Conservation (phyloP, 192 early-diverging fungal species). For the Coemansia sp. region DNA sequence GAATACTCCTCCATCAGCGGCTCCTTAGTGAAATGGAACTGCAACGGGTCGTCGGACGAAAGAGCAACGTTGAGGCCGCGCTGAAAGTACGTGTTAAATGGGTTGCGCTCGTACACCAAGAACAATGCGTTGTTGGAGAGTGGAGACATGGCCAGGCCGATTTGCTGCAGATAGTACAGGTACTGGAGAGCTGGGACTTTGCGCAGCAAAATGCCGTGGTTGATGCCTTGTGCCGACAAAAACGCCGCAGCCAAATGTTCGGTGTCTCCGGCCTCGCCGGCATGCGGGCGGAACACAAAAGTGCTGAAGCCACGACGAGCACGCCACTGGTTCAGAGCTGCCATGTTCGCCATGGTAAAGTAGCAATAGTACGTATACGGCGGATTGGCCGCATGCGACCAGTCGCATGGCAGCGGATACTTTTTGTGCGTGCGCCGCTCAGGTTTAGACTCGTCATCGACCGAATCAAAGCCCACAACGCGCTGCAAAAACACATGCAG, state of each 20-base stretch:
- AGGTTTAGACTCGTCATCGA: constrained; percentile 91
- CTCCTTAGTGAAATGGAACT: constrained; percentile 97
- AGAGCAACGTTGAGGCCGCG: constrained; percentile 89
- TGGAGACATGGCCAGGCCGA: constrained; percentile 95
- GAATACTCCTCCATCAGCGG: constrained; percentile 97
- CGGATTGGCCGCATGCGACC: constrained; percentile 68
- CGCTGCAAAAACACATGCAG: constrained; percentile 91
- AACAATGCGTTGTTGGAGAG: constrained; percentile 96
- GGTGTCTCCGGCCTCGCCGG: constrained; percentile 93
- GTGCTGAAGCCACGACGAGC: constrained; percentile 78
- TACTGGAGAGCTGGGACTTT: constrained; percentile 96
- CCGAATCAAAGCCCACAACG: constrained; percentile 90
- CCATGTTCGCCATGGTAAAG: constrained; percentile 87
- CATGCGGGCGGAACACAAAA: constrained; percentile 91
- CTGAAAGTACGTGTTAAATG: constrained; percentile 87
- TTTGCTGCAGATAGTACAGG: constrained; percentile 91
- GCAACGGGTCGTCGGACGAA: constrained; percentile 94
- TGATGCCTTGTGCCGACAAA: constrained; percentile 81
- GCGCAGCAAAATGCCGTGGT: constrained; percentile 88
- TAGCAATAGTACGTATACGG: constrained; percentile 95
- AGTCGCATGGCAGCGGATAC: constrained; percentile 67
- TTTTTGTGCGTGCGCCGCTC: constrained; percentile 82
- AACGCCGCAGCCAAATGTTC: constrained; percentile 91
- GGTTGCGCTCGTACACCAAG: constrained; percentile 89
- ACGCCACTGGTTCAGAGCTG: constrained; percentile 77